Evolutionary conservation across 75 land plant genomes (phyloP).

Genomic region (Selaginella moellendorffii): DNA sequence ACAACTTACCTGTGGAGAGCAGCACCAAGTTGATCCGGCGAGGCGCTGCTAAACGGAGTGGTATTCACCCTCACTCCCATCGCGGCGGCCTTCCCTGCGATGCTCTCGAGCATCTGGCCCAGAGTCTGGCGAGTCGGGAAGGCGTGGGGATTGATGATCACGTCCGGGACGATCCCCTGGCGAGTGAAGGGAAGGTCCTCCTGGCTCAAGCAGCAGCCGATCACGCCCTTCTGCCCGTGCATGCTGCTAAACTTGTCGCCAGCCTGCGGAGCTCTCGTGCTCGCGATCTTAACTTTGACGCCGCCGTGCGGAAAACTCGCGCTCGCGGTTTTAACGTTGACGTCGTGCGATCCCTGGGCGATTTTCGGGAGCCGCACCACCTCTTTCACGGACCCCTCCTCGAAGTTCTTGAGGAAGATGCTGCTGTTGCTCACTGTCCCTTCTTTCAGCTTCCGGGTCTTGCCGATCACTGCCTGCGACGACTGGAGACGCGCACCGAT

Average conservation of each 20-base stretch:
- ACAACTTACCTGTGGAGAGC: background rate
- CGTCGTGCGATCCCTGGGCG: no score
- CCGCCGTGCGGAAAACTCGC: no score
- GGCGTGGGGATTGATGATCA: constrained; percentile 92
- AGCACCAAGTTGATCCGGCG: constrained; percentile 16
- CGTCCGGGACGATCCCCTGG: constrained; percentile 82
- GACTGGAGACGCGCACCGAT: constrained; percentile 43
- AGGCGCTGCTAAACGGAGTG: constrained; percentile 52
- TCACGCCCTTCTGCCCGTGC: constrained; percentile 96
- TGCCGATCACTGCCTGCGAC: constrained; percentile 74
- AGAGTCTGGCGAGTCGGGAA: constrained; percentile 87
- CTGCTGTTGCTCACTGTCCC: no score
- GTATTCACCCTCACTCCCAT: constrained; percentile 35
- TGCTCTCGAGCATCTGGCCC: constrained; percentile 70
- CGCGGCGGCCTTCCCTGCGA: constrained; percentile 59
- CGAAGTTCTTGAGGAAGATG: background rate
- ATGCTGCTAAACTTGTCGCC: constrained; percentile 92
- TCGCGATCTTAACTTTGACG: background rate
- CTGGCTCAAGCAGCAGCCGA: constrained; percentile 55
- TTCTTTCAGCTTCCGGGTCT: no score
- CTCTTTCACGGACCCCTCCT: background rate
- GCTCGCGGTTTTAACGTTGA: no score
- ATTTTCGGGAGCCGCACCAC: no score
- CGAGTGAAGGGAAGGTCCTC: constrained; percentile 79
- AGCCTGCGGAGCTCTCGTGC: constrained; percentile 37